Percentiles rank a stretch among this genome's conserved stretches.
These are phyloP conservation scores for Leccinum pseudoinsigne DNA, from an alignment of 1,284 basidiomycete species.

Conservation along the genomic window DNA sequence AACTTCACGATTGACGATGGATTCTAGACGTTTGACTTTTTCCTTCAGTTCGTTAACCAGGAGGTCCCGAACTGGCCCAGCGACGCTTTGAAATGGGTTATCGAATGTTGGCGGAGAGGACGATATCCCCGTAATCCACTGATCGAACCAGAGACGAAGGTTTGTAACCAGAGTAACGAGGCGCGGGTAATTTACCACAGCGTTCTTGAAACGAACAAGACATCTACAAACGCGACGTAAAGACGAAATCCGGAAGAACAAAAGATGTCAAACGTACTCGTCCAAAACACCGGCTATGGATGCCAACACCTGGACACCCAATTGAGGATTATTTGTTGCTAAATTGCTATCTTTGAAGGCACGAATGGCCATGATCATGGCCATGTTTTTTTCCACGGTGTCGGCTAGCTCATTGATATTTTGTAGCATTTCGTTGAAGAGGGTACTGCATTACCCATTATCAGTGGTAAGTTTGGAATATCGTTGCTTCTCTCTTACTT, in stretches of 20 bases:
- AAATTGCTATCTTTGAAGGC: conserved; percentile 44
- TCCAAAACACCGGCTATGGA: conserved; percentile 49
- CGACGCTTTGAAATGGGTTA: conserved; percentile 34
- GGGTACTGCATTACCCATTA: conserved; percentile 37
- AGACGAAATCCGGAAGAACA: not conserved
- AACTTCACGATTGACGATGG: conserved; percentile 41
- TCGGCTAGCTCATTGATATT: conserved; percentile 48
- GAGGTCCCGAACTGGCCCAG: conserved; percentile 33
- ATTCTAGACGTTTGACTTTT: conserved; percentile 42
- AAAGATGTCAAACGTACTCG: conserved; percentile 43
- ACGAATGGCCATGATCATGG: conserved; percentile 36
- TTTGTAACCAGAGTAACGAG: conserved; percentile 42
- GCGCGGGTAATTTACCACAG: conserved; percentile 46
- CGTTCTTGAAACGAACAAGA: conserved; percentile 60
- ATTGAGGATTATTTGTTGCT: conserved; percentile 15
- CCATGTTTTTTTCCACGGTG: conserved; percentile 45
- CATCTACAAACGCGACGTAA: conserved; percentile 39
- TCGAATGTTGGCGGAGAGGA: conserved; percentile 37
- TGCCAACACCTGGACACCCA: conserved; percentile 47
- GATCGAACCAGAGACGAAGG: conserved; percentile 45
- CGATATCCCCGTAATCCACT: conserved; percentile 45
- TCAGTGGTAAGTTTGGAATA: conserved; percentile 3
- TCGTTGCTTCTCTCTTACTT: conserved; percentile 44
- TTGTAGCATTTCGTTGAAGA: conserved; percentile 54
- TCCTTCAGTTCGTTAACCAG: conserved; percentile 41